Evolutionary conservation across 495 filamentous ascomycete species (phyloP).

Genomic region (Penicillium coffeae): DNA sequence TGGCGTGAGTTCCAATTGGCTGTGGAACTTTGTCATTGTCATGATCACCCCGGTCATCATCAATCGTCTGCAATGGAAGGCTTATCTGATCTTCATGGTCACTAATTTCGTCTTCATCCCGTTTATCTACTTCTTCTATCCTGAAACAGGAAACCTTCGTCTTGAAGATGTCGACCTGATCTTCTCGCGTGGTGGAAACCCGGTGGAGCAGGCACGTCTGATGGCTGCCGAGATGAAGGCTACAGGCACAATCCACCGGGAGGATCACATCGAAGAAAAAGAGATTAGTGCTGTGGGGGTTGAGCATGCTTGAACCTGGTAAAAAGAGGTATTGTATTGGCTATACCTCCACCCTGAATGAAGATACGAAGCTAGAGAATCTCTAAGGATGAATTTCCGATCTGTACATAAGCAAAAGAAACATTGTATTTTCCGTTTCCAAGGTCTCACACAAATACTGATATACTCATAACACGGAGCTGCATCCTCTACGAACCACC

Average conservation of each 20-base stretch:
- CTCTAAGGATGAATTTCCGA: too few relatives aligned
- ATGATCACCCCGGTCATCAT: slow-evolving; percentile 57
- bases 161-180: slow-evolving; percentile 36
- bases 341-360: too few relatives aligned
- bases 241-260: slow-evolving; percentile 6
- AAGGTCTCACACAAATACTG: too few relatives aligned
- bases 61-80: slow-evolving; percentile 51
- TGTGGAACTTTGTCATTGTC: slow-evolving; percentile 57
- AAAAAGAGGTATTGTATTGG: too few relatives aligned
- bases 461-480: too few relatives aligned
- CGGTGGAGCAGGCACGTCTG: slow-evolving; percentile 11
- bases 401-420: too few relatives aligned
- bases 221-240: slow-evolving; percentile 16
- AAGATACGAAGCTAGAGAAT: too few relatives aligned
- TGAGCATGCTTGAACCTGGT: slow-evolving; percentile 4
- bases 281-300: slow-evolving; percentile 3
- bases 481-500: not conserved
- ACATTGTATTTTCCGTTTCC: too few relatives aligned
- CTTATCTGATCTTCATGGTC: slow-evolving; percentile 58
- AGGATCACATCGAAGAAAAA: slow-evolving; percentile 7
- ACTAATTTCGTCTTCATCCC: slow-evolving; percentile 50
- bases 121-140: slow-evolving; percentile 42
- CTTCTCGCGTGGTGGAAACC: slow-evolving; percentile 21
- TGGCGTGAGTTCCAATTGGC: slow-evolving; percentile 40
- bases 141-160: slow-evolving; percentile 43